phyloP scores from a whole-genome alignment of 2,329 filamentous ascomycete species.

The Daldinia sp. region DNA sequence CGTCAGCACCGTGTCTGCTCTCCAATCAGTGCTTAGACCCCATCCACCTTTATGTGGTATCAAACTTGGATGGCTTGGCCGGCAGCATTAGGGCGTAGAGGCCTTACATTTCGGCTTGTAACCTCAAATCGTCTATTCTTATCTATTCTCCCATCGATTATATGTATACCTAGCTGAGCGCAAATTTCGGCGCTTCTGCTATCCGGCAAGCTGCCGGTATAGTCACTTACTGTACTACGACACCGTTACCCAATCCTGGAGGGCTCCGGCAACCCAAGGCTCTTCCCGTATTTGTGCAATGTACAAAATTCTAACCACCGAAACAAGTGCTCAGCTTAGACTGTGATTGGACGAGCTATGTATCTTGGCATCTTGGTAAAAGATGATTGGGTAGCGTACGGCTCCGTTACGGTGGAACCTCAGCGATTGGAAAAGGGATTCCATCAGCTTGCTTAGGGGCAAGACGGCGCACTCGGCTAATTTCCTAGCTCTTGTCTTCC shows the following conservation, averaged over 20 bases:
- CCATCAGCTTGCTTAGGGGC: slow-evolving; percentile 17
- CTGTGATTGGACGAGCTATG: slow-evolving; percentile 26
- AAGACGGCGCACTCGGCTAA: slow-evolving; percentile 31
- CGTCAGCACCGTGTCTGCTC: slow-evolving; percentile 16
- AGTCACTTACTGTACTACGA: slow-evolving; percentile 10
- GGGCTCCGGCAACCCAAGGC: slow-evolving; percentile 13
- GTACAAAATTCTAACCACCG: slow-evolving; percentile 16
- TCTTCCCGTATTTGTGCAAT: slow-evolving; percentile 19
- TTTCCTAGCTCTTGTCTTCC: slow-evolving; percentile 27
- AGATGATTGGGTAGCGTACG: slow-evolving; percentile 38
- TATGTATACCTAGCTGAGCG: slow-evolving; percentile 1
- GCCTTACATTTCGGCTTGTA: slow-evolving; percentile 26
- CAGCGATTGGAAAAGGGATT: slow-evolving; percentile 14
- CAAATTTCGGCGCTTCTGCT: slow-evolving; percentile 15
- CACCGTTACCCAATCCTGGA: slow-evolving; percentile 23
- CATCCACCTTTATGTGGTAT: slow-evolving; percentile 12
- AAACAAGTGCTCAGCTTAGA: slow-evolving; percentile 3
- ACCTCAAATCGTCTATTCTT: slow-evolving; percentile 9
- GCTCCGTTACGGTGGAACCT: slow-evolving; percentile 28
- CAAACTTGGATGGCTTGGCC: slow-evolving; percentile 12
- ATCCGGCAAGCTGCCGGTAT: slow-evolving; percentile 10
- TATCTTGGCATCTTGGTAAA: slow-evolving; percentile 28
- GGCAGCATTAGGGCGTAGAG: slow-evolving; percentile 17
- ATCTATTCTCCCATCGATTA: slow-evolving; percentile 5
- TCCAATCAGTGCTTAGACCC: slow-evolving; percentile 25